Evolutionary conservation across 2,329 filamentous ascomycete genomes (phyloP), one percentile per base, ranked within the genome.

Genomic region (Chrysoporthe austroafricana): DNA sequence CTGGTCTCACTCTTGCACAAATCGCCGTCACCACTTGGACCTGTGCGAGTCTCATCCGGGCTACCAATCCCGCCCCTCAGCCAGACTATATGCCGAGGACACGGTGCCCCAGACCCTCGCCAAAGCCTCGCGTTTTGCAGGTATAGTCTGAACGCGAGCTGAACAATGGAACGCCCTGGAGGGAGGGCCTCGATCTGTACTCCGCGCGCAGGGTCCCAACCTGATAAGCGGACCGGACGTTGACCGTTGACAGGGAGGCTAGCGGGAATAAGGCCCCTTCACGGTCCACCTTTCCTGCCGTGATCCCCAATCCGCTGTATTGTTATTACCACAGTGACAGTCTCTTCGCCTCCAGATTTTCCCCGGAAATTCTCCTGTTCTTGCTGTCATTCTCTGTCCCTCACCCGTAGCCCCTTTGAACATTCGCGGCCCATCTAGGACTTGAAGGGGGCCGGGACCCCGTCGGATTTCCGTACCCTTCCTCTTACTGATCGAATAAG

Each of bases 181-280:
- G 18, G 9, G 16, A 26, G 9, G 16, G 18, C 26, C 36, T 46
- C 58, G 26, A 36, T 48, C 7, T 61, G 46, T 56, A 13, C 6
- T 62, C 54, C 50, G 54, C 13, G 42, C 32, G 39, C 44, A 64
- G 65, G 64, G 57, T 62, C 48, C 62, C 54, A 64, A 58, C 39
- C 63, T 42, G 62, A 64, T 67, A 64, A 66, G 65, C 59, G 39
- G 21, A 14, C 65, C 68, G 68, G 68, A 69, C 65, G 61, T 67
- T 63, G 66, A 39, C 68, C 68, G 68, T 65, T 48, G 66, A 48
- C 59, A 64, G 62, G 68, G 68, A 63, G 48, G 65, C 59, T 67
- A 65, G 65, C 68, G 68, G 68, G 58, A 67, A 69, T 65, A 69
- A 62, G 62, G 65, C 42, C 68, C 36, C 50, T 46, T 64, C 59